phyloP scores from a whole-genome alignment of 306 rosid genomes.

The Corylus avellana region DNA sequence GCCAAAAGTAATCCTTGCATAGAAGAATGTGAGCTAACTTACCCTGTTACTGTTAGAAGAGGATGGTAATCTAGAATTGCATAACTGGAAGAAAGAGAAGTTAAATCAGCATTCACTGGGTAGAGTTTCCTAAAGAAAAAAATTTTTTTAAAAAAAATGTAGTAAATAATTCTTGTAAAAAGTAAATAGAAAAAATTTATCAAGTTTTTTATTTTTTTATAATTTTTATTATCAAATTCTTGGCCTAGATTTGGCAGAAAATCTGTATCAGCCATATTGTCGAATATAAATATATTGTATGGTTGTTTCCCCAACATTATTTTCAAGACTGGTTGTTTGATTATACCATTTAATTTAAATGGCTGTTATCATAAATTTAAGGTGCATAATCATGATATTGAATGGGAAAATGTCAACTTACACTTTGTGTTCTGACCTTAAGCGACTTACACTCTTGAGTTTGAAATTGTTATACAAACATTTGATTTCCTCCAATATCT shows the following conservation, averaged over 20 bases:
- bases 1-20: background rate
- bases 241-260: no score
- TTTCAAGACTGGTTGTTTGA: background rate
- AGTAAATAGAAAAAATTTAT: no score
- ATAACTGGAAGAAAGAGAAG: constrained; percentile 40
- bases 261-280: no score
- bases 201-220: no score
- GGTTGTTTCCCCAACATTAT: background rate
- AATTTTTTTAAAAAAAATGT: background rate
- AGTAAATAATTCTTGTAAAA: no score
- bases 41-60: constrained; percentile 36
- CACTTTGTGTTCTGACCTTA: constrained; percentile 40
- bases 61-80: constrained; percentile 49
- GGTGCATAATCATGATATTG: background rate
- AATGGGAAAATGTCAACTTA: no score
- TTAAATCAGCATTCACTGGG: background rate
- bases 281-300: no score
- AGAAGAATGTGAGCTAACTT: constrained; percentile 9
- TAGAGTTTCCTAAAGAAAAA: background rate
- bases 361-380: background rate
- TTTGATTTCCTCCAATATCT: no score
- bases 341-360: no score
- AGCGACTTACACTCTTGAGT: no score
- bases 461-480: no score
- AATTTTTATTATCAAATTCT: no score